These are phyloP conservation scores for Russula sp. DNA, from an alignment of 768 basidiomycete species.

Conservation along the genomic window DNA sequence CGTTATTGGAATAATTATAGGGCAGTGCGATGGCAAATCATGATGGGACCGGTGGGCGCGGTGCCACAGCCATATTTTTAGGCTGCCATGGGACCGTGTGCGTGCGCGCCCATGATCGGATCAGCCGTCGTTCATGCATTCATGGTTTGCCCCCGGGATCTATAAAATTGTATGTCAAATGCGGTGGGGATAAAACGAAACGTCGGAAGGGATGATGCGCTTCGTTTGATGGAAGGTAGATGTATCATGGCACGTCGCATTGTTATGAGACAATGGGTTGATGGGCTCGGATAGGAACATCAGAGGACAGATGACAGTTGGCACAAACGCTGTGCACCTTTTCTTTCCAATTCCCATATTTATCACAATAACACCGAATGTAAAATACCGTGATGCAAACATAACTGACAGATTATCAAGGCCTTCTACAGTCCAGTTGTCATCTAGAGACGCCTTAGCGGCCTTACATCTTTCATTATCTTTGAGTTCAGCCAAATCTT, in stretches of 20 bases:
- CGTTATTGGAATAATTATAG: neutral
- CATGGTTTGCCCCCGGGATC: too few species aligned
- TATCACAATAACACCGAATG: too few species aligned
- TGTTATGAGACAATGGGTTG: neutral
- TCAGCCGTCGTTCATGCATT: neutral
- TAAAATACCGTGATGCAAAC: too few species aligned
- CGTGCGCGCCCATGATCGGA: neutral
- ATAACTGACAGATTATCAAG: neutral
- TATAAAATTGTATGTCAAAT: neutral
- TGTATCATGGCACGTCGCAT: too few species aligned
- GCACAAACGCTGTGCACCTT: too few species aligned
- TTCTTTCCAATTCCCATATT: too few species aligned
- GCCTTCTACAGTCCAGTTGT: neutral
- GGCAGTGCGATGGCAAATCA: neutral
- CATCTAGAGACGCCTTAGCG: neutral
- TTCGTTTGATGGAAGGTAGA: neutral
- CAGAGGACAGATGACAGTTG: too few species aligned
- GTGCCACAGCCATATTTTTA: neutral
- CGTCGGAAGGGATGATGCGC: neutral
- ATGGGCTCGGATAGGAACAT: neutral
- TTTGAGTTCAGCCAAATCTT: slow-evolving; percentile 2
- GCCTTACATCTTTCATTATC: neutral
- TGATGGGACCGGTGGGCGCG: neutral
- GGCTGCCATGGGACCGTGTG: neutral
- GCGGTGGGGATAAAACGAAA: neutral